A percentile compares a stretch with the other conserved stretches of the same genome.
Evolutionary conservation across 2,329 filamentous ascomycete genomes (phyloP).

Genomic region (Paecilomyces sp.): DNA sequence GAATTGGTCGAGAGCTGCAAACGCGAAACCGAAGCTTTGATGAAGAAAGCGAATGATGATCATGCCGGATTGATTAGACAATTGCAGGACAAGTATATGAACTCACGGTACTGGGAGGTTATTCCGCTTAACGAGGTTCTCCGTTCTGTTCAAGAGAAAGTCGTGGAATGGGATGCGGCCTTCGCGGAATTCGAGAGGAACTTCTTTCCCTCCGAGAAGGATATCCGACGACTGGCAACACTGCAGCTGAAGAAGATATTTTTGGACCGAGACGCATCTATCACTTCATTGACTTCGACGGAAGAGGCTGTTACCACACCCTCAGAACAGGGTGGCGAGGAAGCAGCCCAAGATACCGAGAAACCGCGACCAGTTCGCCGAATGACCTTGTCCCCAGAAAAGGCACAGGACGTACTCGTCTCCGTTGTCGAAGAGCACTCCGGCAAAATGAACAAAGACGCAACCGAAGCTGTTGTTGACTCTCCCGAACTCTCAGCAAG

Average conservation of each 20-base stretch:
- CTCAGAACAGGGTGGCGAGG: constrained; percentile 24
- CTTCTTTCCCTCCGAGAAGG: constrained; percentile 90
- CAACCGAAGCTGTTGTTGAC: constrained; percentile 7
- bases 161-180: constrained; percentile 83
- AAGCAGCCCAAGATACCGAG: constrained; percentile 19
- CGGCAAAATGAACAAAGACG: constrained; percentile 24
- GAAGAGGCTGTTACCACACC: constrained; percentile 55
- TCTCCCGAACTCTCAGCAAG: constrained; percentile 8
- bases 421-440: constrained; percentile 61
- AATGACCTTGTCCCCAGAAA: constrained; percentile 51
- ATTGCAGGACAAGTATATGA: constrained; percentile 84
- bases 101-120: constrained; percentile 92
- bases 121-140: constrained; percentile 87
- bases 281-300: constrained; percentile 62
- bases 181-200: constrained; percentile 89
- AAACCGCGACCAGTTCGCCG: constrained; percentile 28
- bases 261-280: constrained; percentile 73
- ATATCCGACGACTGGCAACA: constrained; percentile 85
- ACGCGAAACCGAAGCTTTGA: constrained; percentile 70
- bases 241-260: constrained; percentile 94
- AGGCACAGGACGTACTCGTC: constrained; percentile 56
- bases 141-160: constrained; percentile 84
- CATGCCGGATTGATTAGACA: constrained; percentile 65
- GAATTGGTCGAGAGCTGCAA: constrained; percentile 80
- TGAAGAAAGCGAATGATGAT: constrained; percentile 76